Evolutionary conservation across 2,329 filamentous ascomycete species (phyloP), one percentile per base, ranked within the genome.

Genomic region (Scorias spongiosa): DNA sequence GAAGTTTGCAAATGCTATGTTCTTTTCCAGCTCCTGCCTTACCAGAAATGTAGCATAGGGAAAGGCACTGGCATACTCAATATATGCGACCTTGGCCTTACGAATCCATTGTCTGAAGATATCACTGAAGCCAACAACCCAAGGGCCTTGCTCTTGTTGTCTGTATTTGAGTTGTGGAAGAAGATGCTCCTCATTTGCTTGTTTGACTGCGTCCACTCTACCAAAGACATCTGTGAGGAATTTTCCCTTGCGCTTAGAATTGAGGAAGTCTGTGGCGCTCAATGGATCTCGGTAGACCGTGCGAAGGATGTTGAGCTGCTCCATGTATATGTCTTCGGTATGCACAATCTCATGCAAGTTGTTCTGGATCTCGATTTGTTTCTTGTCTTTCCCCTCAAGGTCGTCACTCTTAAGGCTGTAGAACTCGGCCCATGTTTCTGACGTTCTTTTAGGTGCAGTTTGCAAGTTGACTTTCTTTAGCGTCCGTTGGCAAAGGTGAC

Each of bases 61-160:
- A 53, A 91, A 96, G 0, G 80, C 80, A 1, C 82, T 80, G 34
- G 89, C 89, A 61, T 96, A 98, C 46, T 93, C 87, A 48, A 95
- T 79, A 59, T 96, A 98, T 10, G 85, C 81, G 2, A 74, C 69
- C 61, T 81, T 86, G 29, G 91, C 91, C 63, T 95, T 96, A 49
- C 91, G 78, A 49, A 96, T 94, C 91, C 91, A 98, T 65, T 98
- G 91, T 46, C 91, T 74, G 69, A 98, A 96, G 41, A 98, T 85
- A 57, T 96, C 91, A 59, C 88, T 95, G 64, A 95, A 95, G 2
- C 91, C 91, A 10, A 76, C 72, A 46, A 98, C 81, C 79, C 87
- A 98, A 0, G 91, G 91, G 0, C 91, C 91, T 65, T 98, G 89
- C 59, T 96, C 91, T 56, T 91, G 84, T 61, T 98, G 91, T 20